Percentiles rank a stretch among this genome's conserved stretches.
These are phyloP conservation scores for Spongispora temasekensis DNA, from an alignment of 1,284 basidiomycete species.

Conservation along the genomic window DNA sequence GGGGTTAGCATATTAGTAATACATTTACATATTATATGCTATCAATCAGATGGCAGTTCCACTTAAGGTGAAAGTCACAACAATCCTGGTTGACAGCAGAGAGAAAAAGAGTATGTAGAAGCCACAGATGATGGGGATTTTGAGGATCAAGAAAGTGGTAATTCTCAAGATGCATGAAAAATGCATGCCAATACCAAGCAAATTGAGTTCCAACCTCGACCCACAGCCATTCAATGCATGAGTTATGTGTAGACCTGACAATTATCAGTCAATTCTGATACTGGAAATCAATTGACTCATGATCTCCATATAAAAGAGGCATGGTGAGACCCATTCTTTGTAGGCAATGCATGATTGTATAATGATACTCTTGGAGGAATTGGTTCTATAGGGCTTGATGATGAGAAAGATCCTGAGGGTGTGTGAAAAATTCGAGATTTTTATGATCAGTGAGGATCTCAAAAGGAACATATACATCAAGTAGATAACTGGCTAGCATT, in stretches of 20 bases:
- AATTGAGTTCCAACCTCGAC: slow-evolving; percentile 33
- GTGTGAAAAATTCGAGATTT: no score
- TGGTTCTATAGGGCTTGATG: no score
- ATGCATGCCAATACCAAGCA: slow-evolving; percentile 27
- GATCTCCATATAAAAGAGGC: neutral
- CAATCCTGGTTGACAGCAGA: neutral
- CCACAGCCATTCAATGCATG: slow-evolving; percentile 43
- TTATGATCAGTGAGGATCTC: no score
- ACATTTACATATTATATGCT: no score
- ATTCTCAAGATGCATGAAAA: slow-evolving; percentile 31
- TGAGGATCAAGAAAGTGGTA: slow-evolving; percentile 21
- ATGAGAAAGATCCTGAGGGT: no score
- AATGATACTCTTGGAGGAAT: no score
- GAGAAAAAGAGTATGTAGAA: neutral
- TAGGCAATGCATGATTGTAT: no score
- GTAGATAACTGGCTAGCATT: no score
- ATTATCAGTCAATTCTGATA: neutral
- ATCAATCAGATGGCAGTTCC: no score
- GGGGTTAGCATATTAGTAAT: no score
- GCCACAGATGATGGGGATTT: slow-evolving; percentile 29
- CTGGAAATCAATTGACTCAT: neutral
- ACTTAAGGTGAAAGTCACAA: no score
- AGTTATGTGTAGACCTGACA: slow-evolving; percentile 7
- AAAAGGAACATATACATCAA: no score
- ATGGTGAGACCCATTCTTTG: neutral